phyloP scores from a whole-genome alignment of 352 stramenopile genomes.

The Pythium volutum region DNA sequence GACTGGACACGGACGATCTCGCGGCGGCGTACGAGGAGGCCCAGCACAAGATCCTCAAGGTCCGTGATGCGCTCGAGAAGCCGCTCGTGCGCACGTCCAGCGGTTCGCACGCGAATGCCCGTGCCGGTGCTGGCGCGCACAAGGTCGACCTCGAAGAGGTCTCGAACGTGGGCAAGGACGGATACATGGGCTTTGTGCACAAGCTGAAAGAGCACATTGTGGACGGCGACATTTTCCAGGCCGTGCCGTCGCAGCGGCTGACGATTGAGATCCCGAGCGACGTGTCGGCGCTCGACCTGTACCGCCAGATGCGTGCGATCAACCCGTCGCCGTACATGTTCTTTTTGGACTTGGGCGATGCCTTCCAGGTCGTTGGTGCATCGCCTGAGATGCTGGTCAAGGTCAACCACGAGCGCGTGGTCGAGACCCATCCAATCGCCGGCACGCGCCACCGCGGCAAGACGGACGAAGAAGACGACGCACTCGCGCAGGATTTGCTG shows the following conservation, averaged over 20 bases:
- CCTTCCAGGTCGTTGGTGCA: constrained; percentile 86
- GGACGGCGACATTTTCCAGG: constrained; percentile 90
- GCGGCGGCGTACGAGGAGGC: constrained; percentile 65
- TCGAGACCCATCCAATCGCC: constrained; percentile 89
- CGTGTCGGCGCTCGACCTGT: constrained; percentile 78
- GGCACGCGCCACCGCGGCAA: constrained; percentile 82
- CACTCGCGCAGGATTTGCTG: constrained; percentile 74
- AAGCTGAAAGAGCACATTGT: constrained; percentile 88
- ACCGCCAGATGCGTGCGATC: constrained; percentile 86
- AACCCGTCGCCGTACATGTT: constrained; percentile 92
- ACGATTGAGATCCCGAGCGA: constrained; percentile 59
- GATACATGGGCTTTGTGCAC: constrained; percentile 86
- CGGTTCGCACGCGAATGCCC: constrained; percentile 49
- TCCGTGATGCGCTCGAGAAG: constrained; percentile 61
- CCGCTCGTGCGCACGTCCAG: constrained; percentile 55
- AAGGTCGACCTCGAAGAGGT: constrained; percentile 68
- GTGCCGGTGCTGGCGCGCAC: constrained; percentile 17
- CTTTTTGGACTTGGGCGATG: constrained; percentile 77
- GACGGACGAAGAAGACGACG: constrained; percentile 84
- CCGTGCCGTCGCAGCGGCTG: constrained; percentile 82
- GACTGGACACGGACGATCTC: constrained; percentile 65
- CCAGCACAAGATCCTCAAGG: constrained; percentile 65
- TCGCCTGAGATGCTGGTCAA: constrained; percentile 90
- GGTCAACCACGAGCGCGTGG: constrained; percentile 76
- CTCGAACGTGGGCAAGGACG: constrained; percentile 81